Percentiles rank a stretch among this genome's conserved stretches.
phyloP scores from a whole-genome alignment of 306 rosid genomes.

The Prunus padus region DNA sequence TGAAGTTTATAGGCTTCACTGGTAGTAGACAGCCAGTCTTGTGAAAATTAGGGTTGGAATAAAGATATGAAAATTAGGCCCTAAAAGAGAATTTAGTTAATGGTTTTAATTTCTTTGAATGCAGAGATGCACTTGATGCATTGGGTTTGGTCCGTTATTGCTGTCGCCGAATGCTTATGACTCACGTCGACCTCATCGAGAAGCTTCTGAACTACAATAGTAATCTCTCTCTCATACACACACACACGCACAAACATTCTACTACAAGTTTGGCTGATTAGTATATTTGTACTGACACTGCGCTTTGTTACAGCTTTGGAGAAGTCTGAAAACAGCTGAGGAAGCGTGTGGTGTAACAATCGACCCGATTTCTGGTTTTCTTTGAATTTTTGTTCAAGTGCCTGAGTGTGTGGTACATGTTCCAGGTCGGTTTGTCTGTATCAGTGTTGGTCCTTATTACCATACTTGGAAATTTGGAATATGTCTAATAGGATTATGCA shows the following conservation, averaged over 20 bases:
- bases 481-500: not conserved
- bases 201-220: constrained; percentile 93
- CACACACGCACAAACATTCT: not conserved
- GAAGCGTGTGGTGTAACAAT: constrained; percentile 10
- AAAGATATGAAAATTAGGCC: not conserved
- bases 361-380: not conserved
- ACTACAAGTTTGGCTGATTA: not conserved
- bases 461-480: not conserved
- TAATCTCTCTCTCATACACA: constrained; percentile 20
- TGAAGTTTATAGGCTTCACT: not conserved
- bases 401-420: not conserved
- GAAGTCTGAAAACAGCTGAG: constrained; percentile 54
- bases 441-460: constrained; percentile 1
- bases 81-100: not conserved
- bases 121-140: constrained; percentile 92
- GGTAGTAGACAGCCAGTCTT: not conserved
- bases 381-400: not conserved
- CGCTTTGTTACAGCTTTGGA: constrained; percentile 60
- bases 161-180: constrained; percentile 97
- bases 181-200: constrained; percentile 95
- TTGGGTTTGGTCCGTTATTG: constrained; percentile 89
- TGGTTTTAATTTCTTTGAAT: constrained; percentile 10
- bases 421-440: not conserved
- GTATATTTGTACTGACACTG: not conserved
- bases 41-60: not conserved